Base-by-base conservation (phyloP, 176 grass and related monocot genomes). In the Ananas comosus region DNA sequence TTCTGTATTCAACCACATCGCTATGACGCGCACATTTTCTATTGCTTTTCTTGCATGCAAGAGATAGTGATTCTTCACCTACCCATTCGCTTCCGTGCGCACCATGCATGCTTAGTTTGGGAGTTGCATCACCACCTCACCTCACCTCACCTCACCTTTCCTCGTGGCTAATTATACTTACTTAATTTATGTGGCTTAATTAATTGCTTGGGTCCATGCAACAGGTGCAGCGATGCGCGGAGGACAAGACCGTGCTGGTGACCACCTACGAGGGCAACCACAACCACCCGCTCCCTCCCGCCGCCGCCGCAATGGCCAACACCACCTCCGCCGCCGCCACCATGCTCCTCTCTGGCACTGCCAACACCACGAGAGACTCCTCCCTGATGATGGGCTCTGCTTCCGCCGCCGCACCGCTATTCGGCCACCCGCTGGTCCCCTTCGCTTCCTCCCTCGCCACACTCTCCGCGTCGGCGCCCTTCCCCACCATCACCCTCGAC, bases 401-500 rank as follows among this genome's bases (percentile, higher is more conserved):
- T 16, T 48, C 61, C 21, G 9, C 8, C 2, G 67, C n/a, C 9
- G 64, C 12, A 0, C 25, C 4, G 0, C 14, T 67, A 12, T 11
- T 69, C 18, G 19, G 28, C 21, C 49, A 42, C 22, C 19, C 17
- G 24, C 22, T 49, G 59, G 9, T 63, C 47, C 71, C 8, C 21
- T 16, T 51, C 11, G 57, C 9, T 14, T 65, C 73, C 49, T 33
- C 50, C 63, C 11, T 66, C 13, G 48, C 73, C 12, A 53, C 63
- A 0, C 63, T 75, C 9, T 66, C 63, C 13, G 49, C 73, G 49
- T 75, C 24, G 59, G 21, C 73, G 4, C 50, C 73, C 0, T 75
- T 75, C 22, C 73, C 73, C 73, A 75, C 63, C 73, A 51, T 75
- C 63, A 75, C 63, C 22, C 63, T 75, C 48, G 73, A 75, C 61